These are phyloP conservation scores for Rhododendron henanense DNA, from an alignment of 148 eudicot species.

Conservation along the genomic window DNA sequence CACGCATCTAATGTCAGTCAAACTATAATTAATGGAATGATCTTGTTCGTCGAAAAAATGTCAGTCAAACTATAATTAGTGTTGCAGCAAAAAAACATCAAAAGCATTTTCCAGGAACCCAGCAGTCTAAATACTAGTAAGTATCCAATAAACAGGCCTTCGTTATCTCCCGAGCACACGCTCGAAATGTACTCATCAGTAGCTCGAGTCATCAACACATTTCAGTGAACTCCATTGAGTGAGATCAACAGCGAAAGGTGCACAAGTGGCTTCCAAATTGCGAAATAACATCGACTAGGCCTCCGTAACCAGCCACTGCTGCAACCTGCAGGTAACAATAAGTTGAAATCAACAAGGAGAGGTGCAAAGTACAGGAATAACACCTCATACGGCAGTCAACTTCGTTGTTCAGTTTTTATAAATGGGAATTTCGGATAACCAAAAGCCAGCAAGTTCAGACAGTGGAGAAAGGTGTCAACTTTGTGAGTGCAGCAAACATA, in stretches of 20 bases:
- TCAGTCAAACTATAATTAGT: neutral
- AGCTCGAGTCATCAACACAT: neutral
- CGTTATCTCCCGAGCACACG: neutral
- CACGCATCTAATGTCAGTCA: too few relatives aligned
- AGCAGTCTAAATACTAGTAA: neutral
- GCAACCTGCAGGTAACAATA: slow-evolving; percentile 47
- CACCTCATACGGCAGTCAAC: neutral
- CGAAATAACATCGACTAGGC: slow-evolving; percentile 75
- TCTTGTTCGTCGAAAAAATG: too few relatives aligned
- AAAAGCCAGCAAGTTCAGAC: neutral
- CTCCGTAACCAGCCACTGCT: slow-evolving; percentile 92
- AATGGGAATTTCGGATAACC: neutral
- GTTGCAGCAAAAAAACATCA: neutral
- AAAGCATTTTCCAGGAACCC: neutral
- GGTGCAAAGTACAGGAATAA: neutral
- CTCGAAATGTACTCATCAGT: neutral
- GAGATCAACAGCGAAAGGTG: slow-evolving; percentile 54
- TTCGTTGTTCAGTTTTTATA: neutral
- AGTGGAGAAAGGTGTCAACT: neutral
- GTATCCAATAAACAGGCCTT: neutral
- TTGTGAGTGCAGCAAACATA: neutral
- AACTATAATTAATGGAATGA: too few relatives aligned
- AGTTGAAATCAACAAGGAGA: neutral
- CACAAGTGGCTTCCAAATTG: slow-evolving; percentile 91
- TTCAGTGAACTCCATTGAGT: slow-evolving; percentile 15